Conservation (phyloP, 345 rosid genomes). For the Lenwebbia sp. region DNA sequence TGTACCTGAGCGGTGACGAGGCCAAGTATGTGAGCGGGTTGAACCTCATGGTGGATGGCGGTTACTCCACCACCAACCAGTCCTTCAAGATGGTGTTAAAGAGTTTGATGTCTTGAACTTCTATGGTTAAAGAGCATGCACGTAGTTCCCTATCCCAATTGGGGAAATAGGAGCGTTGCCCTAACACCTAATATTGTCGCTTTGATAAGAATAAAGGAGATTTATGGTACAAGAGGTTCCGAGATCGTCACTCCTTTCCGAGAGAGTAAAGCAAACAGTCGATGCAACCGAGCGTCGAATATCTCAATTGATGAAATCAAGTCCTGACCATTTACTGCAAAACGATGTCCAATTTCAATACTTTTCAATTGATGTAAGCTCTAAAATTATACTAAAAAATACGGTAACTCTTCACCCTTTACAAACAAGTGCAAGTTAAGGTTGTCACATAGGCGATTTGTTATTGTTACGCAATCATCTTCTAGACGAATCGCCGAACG, state of each 20-base stretch:
- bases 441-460: neutral
- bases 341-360: neutral
- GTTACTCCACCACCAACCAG: constrained; percentile 24
- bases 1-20: constrained; percentile 28
- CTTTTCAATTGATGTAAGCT: neutral
- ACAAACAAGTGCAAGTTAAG: neutral
- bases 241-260: neutral
- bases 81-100: constrained; percentile 4
- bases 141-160: neutral
- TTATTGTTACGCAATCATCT: neutral
- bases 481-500: neutral
- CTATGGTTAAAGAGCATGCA: neutral
- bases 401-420: neutral
- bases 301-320: neutral
- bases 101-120: neutral
- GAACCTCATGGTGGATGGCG: constrained; percentile 36
- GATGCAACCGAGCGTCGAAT: neutral
- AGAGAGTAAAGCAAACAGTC: neutral
- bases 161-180: neutral
- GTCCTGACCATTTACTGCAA: neutral
- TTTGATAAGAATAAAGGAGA: neutral
- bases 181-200: neutral
- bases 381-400: neutral
- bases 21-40: constrained; percentile 27
- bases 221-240: too few species aligned